Evolutionary conservation across 371 early-diverging fungal genomes (phyloP), one percentile per base, ranked within the genome.

Genomic region (Globomyces sp.): DNA sequence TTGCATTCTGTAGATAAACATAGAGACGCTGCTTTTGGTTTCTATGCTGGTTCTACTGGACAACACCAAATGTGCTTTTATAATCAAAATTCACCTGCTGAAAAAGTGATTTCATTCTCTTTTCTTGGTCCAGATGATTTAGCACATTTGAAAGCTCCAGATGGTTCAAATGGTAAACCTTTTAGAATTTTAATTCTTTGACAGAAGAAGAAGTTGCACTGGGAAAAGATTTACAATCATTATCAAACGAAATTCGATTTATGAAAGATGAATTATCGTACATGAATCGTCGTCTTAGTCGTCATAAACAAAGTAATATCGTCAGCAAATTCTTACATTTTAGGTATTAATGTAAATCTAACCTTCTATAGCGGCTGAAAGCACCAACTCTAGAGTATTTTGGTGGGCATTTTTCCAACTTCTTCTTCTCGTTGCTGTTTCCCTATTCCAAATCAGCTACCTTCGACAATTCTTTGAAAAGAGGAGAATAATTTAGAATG

Each of bases 371-470:
- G 11, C 90, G 71, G 88, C 86, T 67, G 87, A 89, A 73, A 85
- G 84, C 73, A 89, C 89, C n/a, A 88, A 90, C 70, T 68, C 81
- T 44, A 86, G 90, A 68, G 89, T 89, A 44, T 83, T 87, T 63
- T 88, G 88, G 86, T 90, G 90, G 90, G 88, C 90, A n/a, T 67
- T 88, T 34, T 77, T 84, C 57, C 88, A 91, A 74, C 71, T 84
- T 45, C 76, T 66, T 24, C 73, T 90, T 62, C 73, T 91, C 50
- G 71, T 86, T 40, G 79, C 76, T 47, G 89, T 87, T 58, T 86
- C 87, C 69, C 68, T 80, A 49, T 87, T 84, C 82, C 91, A 91
- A 72, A 81, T 91, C 58, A 80, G 76, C 45, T 64, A 64, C 40
- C 65, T 64, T 42, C 90, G 89, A 65, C 82, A 86, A 37, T 89